Percentiles rank a stretch among this genome's conserved stretches.
Conservation (phyloP, 2,329 filamentous ascomycete genomes). For the Phialophora verrucosa region DNA sequence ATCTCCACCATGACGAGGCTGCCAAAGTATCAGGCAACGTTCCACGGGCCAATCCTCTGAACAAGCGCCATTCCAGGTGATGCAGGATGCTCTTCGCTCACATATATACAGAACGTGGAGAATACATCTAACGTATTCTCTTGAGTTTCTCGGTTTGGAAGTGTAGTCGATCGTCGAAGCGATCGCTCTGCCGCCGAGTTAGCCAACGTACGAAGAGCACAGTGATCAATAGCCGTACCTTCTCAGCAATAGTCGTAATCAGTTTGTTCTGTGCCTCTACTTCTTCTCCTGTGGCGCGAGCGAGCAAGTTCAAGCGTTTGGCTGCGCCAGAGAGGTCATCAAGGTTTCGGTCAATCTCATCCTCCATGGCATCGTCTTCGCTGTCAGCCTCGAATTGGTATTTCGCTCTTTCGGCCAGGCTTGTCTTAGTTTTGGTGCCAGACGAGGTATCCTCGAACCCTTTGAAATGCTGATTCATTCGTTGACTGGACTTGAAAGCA, state of each 20-base stretch:
- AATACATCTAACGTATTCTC: constrained; percentile 34
- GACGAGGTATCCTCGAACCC: constrained; percentile 64
- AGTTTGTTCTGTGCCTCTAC: constrained; percentile 77
- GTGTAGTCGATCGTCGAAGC: constrained; percentile 39
- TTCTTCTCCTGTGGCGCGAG: constrained; percentile 74
- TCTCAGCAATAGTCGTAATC: constrained; percentile 76
- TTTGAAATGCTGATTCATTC: constrained; percentile 68
- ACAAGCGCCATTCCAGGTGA: neutral
- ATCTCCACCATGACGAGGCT: constrained; percentile 9
- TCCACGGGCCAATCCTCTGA: neutral
- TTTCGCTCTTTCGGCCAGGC: constrained; percentile 68
- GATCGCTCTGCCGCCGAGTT: constrained; percentile 37
- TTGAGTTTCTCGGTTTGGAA: constrained; percentile 39
- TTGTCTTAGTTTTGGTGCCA: constrained; percentile 57
- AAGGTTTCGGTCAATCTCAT: constrained; percentile 71
- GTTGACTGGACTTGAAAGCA: constrained; percentile 61
- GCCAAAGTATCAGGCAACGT: constrained; percentile 13
- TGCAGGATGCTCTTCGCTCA: neutral
- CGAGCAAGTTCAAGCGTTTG: constrained; percentile 73
- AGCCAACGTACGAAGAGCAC: constrained; percentile 10
- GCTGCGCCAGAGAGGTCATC: constrained; percentile 67
- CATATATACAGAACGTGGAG: constrained; percentile 6
- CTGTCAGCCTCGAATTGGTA: constrained; percentile 81
- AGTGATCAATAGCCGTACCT: constrained; percentile 59
- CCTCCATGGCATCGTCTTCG: constrained; percentile 71